These are phyloP conservation scores for Tuber melanosporum DNA, from an alignment of 495 filamentous ascomycete species.

Conservation along the genomic window DNA sequence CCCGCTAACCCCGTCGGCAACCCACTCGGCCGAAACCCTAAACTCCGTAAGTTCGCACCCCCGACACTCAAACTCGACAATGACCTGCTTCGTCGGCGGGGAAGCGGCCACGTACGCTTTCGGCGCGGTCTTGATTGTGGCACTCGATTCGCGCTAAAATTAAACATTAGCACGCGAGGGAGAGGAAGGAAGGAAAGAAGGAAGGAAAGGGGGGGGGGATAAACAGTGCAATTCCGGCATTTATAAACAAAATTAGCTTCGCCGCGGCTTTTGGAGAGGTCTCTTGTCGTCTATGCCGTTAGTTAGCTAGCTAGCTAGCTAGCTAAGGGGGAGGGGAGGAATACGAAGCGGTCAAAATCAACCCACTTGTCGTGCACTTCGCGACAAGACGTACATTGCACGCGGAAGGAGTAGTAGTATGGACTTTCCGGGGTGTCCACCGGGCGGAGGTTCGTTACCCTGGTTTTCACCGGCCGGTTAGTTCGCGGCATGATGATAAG, in stretches of 20 bases:
- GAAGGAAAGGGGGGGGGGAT: not conserved
- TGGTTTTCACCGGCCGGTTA: constrained; percentile 40
- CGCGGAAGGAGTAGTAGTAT: constrained; percentile 93
- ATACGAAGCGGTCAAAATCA: constrained; percentile 79
- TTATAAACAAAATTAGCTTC: constrained; percentile 98
- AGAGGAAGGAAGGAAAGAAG: not conserved
- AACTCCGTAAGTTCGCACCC: constrained; percentile 90
- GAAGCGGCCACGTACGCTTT: constrained; percentile 60
- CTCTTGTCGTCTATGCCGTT: constrained; percentile 62
- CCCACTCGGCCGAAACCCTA: constrained; percentile 86
- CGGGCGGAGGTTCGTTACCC: constrained; percentile 82
- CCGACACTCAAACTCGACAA: constrained; percentile 86
- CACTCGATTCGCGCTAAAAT: constrained; percentile 56
- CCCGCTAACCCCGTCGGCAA: constrained; percentile 65
- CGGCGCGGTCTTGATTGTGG: constrained; percentile 59
- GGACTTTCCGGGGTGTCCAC: constrained; percentile 70
- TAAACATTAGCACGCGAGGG: constrained; percentile 7
- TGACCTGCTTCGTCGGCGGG: constrained; percentile 64
- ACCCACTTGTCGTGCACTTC: constrained; percentile 86
- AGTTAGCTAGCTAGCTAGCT: not conserved
- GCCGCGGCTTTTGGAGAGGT: constrained; percentile 81
- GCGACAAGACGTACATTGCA: constrained; percentile 90
- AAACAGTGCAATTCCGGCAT: constrained; percentile 87
- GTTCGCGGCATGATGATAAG: constrained; percentile 16
- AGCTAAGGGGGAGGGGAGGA: not conserved